A percentile compares a stretch with the other conserved stretches of the same genome.
phyloP scores from a whole-genome alignment of 257 asterid genomes.

The Anisodus acutangulus region DNA sequence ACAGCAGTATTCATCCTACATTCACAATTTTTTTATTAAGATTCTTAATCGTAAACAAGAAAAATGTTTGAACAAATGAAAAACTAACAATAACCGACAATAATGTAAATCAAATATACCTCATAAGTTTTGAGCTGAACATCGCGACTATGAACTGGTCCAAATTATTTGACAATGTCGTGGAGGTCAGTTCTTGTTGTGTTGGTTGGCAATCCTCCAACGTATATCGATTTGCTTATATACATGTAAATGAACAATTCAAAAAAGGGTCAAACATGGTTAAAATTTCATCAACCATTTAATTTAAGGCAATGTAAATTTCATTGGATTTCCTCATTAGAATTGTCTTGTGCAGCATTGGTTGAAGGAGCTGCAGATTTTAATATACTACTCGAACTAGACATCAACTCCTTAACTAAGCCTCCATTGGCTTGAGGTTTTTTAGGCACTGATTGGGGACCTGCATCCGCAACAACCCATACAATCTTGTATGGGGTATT shows the following conservation, averaged over 20 bases:
- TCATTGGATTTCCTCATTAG: background rate
- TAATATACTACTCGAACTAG: slow-evolving; percentile 30
- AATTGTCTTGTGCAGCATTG: no score
- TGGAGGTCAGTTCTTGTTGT: no score
- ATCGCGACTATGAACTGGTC: slow-evolving; percentile 43
- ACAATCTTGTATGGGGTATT: slow-evolving; percentile 22
- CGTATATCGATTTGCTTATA: no score
- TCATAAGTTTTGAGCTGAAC: slow-evolving; percentile 51
- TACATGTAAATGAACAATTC: no score
- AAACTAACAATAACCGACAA: background rate
- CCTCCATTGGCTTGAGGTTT: background rate
- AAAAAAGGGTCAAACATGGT: no score
- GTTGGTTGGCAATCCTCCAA: no score
- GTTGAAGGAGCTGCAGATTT: slow-evolving; percentile 23
- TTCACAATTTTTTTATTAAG: no score
- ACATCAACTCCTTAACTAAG: background rate
- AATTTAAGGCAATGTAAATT: no score
- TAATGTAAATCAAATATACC: slow-evolving; percentile 38
- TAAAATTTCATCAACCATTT: no score
- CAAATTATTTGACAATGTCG: slow-evolving; percentile 39
- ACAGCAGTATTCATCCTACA: slow-evolving; percentile 24
- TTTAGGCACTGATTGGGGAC: background rate
- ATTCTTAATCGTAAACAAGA: no score
- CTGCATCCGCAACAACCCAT: slow-evolving; percentile 31
- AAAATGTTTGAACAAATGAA: no score